Base-by-base conservation (phyloP, 306 rosid genomes). In the Morella rubra region DNA sequence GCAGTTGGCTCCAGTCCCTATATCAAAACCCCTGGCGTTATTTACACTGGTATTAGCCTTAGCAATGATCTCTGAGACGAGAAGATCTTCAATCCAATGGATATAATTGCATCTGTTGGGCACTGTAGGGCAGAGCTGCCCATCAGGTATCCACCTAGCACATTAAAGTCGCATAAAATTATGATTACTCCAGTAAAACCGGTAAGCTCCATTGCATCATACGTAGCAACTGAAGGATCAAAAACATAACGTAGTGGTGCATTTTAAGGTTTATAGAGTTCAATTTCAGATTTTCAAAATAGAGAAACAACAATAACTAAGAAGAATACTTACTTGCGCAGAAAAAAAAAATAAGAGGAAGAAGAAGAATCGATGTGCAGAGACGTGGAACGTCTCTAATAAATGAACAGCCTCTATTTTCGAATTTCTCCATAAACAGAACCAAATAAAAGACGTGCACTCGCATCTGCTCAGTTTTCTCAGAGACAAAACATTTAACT, bases 131-230 rank as follows among this genome's bases (percentile, higher is more conserved):
- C 97, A 92, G 32, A 90, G 91, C 67, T 94, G 98, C 8, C 95
- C 98, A 80, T 90, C 96, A 67, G 98, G 98, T 77, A 94, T 92
- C 98, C 97, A 86, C 98, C 98, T 93, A 73, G 47, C 68, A 77
- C 72, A 86, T 40, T 51, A 20, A 80, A 53, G 37, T 32, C 3
- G 3, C 37, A 32, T 32, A n/a, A 32, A 9, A 7, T 18, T 65
- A 41, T 18, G 50, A 65, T 65, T 58, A 41, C 8, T 44, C 16
- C 15, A 20, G 9, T 8, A 8, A 65, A 13, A 18, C 16, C 7
- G 5, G 16, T 65, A 42, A 18, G 50, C 24, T 4, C 49, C 50
- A 66, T 15, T 3, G 71, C 47, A 41, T 42, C 71, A 66, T 11
- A 66, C 2, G 15, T 66, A 42, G 32, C 51, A 66, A 6, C 16